Evolutionary conservation across 139 green algal species (phyloP), one percentile per base, ranked within the genome.

Genomic region (Chlorella sp.): DNA sequence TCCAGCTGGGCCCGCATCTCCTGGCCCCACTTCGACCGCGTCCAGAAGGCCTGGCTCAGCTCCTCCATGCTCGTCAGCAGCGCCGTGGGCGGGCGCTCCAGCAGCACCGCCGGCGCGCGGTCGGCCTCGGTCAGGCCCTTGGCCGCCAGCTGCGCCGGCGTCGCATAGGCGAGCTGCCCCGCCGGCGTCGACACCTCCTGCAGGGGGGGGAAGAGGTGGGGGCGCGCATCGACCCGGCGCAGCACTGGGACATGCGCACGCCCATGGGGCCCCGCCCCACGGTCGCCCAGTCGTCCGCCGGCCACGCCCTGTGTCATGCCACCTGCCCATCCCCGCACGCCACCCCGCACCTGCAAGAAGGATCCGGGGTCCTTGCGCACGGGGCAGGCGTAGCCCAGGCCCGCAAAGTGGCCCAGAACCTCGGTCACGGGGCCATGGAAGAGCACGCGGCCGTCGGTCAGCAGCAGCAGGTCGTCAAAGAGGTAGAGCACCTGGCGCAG

Each of bases 401-500:
- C 8, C 33, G 68, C 67, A 48, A 94, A 92, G 80, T 91, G 91
- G 33, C 82, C 70, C 62, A 94, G 60, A n/a, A 86, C 79, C 35
- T 79, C 77, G 2, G 43, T 21, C 51, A 92, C 60, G 14, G 89
- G 87, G 38, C 92, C 92, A 60, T 94, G 90, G 78, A 88, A 95
- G 19, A 91, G 35, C 19, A 92, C 61, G 27, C 67, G 61, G 15
- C 88, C 87, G 35, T 94, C 84, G n/a, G 77, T 84, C 15, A 94
- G 67, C 36, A 95, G 70, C 25, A 95, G 63, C 25, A 94, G 43
- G 41, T 94, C 83, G 61, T 94, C 90, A 67, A 94, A 94, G 21
- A 94, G 83, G 27, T 81, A 31, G 14, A 85, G 69, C 14, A 82
- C 71, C 71, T 76, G 48, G 6, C 21, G 46, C 2, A 23, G 42